Evolutionary conservation across 257 asterid species (phyloP).

Genomic region (Misopates orontium): DNA sequence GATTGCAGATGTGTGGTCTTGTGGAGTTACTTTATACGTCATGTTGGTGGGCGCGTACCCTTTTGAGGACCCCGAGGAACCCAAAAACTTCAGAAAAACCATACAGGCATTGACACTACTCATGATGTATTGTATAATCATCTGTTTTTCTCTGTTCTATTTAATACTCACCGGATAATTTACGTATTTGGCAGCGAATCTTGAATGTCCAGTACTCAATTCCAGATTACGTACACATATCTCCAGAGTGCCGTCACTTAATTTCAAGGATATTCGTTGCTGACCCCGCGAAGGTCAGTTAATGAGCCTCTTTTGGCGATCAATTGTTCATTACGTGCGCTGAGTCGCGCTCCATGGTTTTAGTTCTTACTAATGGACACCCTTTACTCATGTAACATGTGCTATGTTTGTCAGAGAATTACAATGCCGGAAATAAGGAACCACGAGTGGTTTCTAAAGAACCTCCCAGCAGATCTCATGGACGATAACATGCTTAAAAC

Average conservation of each 20-base stretch:
- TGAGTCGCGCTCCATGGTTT: background rate
- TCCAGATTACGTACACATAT: slow-evolving; percentile 90
- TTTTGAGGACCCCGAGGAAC: slow-evolving; percentile 96
- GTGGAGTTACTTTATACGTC: slow-evolving; percentile 96
- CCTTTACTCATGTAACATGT: background rate
- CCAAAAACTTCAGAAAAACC: slow-evolving; percentile 89
- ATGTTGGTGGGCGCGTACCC: slow-evolving; percentile 99
- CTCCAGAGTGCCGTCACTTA: slow-evolving; percentile 86
- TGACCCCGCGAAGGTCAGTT: slow-evolving; percentile 81
- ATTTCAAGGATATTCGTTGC: slow-evolving; percentile 93
- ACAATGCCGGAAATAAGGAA: slow-evolving; percentile 80
- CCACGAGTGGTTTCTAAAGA: slow-evolving; percentile 90
- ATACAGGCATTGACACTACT: slow-evolving; percentile 59
- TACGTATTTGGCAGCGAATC: slow-evolving; percentile 63
- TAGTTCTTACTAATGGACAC: background rate
- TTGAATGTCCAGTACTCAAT: slow-evolving; percentile 89
- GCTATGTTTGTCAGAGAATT: slow-evolving; percentile 59
- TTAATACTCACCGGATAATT: slow-evolving; percentile 23
- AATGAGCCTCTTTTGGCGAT: background rate
- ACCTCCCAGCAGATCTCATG: slow-evolving; percentile 82
- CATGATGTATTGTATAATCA: background rate
- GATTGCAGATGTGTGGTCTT: slow-evolving; percentile 99
- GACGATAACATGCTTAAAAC: slow-evolving; percentile 50
- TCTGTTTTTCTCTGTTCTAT: background rate
- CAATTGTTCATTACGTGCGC: background rate